Conservation (phyloP, 179 eudicot species). For the Silene noctiflora region DNA sequence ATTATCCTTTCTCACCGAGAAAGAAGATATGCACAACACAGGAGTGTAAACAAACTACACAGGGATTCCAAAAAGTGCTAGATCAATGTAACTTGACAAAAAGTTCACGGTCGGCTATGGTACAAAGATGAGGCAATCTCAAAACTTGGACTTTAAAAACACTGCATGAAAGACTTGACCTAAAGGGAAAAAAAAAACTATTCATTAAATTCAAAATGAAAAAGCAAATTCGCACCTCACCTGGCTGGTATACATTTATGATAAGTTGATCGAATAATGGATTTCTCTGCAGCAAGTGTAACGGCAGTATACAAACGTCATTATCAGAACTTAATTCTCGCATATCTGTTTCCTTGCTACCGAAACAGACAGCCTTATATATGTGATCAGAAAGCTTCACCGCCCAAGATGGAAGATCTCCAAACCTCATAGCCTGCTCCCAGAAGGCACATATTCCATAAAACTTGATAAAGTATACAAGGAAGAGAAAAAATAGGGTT, state of each 20-base stretch:
- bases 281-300: slow-evolving; percentile 60
- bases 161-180: not conserved
- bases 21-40: not conserved
- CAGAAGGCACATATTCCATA: not conserved
- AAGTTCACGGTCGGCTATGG: not conserved
- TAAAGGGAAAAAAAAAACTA: not conserved
- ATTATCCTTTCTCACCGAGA: not conserved
- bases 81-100: not conserved
- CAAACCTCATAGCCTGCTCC: slow-evolving; percentile 92
- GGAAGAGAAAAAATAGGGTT: not conserved
- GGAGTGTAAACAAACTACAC: not conserved
- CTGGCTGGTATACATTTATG: slow-evolving; percentile 80
- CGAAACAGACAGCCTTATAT: slow-evolving; percentile 41
- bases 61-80: not conserved
- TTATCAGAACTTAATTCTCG: slow-evolving; percentile 19
- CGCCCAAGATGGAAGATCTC: slow-evolving; percentile 89
- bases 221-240: slow-evolving; percentile 65
- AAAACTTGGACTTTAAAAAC: no score
- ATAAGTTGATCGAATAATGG: slow-evolving; percentile 86
- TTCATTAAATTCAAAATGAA: not conserved
- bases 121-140: not conserved
- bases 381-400: slow-evolving; percentile 54
- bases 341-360: slow-evolving; percentile 28
- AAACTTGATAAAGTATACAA: not conserved
- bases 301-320: slow-evolving; percentile 45